A percentile compares a stretch with the other conserved stretches of the same genome.
phyloP scores from a whole-genome alignment of 2,329 filamentous ascomycete genomes.

The Fusarium algeriense region DNA sequence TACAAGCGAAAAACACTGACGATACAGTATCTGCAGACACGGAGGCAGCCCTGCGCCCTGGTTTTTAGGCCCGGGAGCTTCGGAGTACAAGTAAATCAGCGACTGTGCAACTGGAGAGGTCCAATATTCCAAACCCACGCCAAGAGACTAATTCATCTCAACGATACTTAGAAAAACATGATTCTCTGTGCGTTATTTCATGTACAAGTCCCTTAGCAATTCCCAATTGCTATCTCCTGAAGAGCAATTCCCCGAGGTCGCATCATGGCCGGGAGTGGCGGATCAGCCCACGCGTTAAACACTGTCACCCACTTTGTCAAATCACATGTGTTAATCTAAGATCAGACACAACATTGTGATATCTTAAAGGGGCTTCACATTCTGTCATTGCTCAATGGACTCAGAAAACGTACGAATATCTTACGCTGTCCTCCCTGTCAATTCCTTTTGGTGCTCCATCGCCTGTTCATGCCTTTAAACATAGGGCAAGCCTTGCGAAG shows the following conservation, averaged over 20 bases:
- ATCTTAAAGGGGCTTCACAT: slow-evolving; percentile 6
- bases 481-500: slow-evolving; percentile 34
- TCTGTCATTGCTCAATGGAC: slow-evolving; percentile 19
- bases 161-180: slow-evolving; percentile 5
- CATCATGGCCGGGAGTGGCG: slow-evolving; percentile 32
- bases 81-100: slow-evolving; percentile 20
- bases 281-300: slow-evolving; percentile 37
- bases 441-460: slow-evolving; percentile 24
- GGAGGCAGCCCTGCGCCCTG: slow-evolving; percentile 18
- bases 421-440: slow-evolving; percentile 10
- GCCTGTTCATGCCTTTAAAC: slow-evolving; percentile 26
- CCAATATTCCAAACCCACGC: slow-evolving; percentile 9
- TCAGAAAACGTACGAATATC: slow-evolving; percentile 38
- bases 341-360: slow-evolving; percentile 13
- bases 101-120: slow-evolving; percentile 25
- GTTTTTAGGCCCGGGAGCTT: slow-evolving; percentile 29
- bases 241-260: slow-evolving; percentile 21
- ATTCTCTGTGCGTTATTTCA: slow-evolving; percentile 12
- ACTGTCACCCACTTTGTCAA: slow-evolving; percentile 10
- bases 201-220: slow-evolving; percentile 4
- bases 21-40: slow-evolving; percentile 28
- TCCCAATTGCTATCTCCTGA: neutral
- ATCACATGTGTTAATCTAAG: slow-evolving; percentile 27
- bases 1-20: slow-evolving; percentile 26
- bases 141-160: slow-evolving; percentile 25